These are phyloP conservation scores for Aquilaria malaccensis DNA, from an alignment of 345 rosid species.

Conservation along the genomic window DNA sequence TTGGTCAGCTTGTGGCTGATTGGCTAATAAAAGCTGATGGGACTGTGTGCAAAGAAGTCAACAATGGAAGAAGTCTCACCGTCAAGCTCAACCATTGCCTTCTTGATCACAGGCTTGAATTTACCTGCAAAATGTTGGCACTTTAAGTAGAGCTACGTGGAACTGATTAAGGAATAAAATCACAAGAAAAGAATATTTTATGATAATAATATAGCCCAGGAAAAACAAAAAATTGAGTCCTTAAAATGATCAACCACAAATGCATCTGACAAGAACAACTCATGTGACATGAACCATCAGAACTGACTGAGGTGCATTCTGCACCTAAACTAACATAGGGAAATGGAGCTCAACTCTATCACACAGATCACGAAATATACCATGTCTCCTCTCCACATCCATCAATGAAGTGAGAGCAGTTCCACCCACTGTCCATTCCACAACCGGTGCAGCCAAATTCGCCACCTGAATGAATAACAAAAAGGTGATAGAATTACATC, in stretches of 20 bases:
- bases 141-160: neutral
- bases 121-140: constrained; percentile 44
- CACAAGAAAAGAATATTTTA: neutral
- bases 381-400: constrained; percentile 99
- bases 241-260: no score
- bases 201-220: no score
- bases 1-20: neutral
- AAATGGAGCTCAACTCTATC: no score
- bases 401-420: constrained; percentile 86
- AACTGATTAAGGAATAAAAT: neutral
- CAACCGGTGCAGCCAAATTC: constrained; percentile 81
- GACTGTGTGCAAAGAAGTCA: neutral
- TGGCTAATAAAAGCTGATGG: neutral
- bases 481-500: neutral
- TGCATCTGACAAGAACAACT: neutral
- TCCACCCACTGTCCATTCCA: constrained; percentile 90
- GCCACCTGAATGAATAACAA: constrained; percentile 53
- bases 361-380: constrained; percentile 20
- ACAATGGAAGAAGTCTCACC: constrained; percentile 30
- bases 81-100: constrained; percentile 98
- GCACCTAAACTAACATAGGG: neutral
- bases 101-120: constrained; percentile 96
- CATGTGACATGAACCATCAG: neutral
- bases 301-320: neutral
- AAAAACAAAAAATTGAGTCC: neutral